These are phyloP conservation scores for Endoconidiophora laricicola DNA, from an alignment of 2,329 filamentous ascomycete species.

Conservation along the genomic window DNA sequence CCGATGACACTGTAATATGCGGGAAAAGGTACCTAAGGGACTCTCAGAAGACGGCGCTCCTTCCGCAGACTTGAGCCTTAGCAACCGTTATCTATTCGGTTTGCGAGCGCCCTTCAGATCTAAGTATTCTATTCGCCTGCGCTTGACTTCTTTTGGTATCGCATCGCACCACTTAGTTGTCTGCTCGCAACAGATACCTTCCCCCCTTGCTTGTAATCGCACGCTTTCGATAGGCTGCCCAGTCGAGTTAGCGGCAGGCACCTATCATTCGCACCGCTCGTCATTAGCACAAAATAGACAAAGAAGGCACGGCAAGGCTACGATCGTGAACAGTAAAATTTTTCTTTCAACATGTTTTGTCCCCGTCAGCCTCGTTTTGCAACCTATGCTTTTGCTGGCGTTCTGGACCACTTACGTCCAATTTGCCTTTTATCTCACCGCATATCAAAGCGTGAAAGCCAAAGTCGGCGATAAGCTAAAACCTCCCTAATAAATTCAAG, in stretches of 20 bases:
- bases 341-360: no score
- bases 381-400: no score
- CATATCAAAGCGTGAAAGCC: background rate
- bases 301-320: no score
- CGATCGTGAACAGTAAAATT: no score
- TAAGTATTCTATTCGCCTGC: background rate
- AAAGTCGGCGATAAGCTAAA: background rate
- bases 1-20: background rate
- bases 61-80: conserved; percentile 7
- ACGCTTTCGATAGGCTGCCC: background rate
- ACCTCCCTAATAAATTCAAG: background rate
- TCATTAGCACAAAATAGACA: no score
- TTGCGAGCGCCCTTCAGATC: background rate
- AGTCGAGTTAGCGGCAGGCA: background rate
- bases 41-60: background rate
- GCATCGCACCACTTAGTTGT: conserved; percentile 1
- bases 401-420: no score
- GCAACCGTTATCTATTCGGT: background rate
- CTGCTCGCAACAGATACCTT: background rate
- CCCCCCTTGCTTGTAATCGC: conserved; percentile 1
- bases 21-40: background rate
- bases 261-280: no score
- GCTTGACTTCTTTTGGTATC: background rate
- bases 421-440: no score
- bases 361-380: no score